These are phyloP conservation scores for Microsporum ferrugineum DNA, from an alignment of 2,329 filamentous ascomycete species.

Conservation along the genomic window DNA sequence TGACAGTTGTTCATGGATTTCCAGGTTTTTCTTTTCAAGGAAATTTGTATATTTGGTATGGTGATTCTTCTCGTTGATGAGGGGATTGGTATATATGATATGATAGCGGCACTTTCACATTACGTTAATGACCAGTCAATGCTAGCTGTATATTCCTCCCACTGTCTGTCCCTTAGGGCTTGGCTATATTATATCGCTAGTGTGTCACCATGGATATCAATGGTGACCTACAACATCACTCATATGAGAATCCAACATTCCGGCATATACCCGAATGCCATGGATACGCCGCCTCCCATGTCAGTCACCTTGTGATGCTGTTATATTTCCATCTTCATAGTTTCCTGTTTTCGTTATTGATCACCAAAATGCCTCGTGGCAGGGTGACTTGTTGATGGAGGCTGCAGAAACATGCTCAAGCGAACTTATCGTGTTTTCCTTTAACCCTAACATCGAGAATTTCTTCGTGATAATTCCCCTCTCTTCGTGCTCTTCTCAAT, in stretches of 20 bases:
- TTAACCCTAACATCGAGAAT: constrained; percentile 81
- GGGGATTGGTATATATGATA: background rate
- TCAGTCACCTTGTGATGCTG: background rate
- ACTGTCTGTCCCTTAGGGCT: background rate
- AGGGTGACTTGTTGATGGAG: background rate
- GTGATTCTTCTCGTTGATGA: background rate
- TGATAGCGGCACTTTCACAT: background rate
- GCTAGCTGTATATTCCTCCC: background rate
- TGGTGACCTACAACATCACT: background rate
- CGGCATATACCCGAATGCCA: background rate
- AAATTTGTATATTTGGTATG: background rate
- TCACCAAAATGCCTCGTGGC: background rate
- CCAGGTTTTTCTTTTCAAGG: background rate
- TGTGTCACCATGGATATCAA: background rate
- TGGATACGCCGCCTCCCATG: background rate
- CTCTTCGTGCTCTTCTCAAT: constrained; percentile 68
- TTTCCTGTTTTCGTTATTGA: background rate
- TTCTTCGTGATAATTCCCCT: constrained; percentile 83
- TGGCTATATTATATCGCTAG: background rate
- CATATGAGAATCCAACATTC: background rate
- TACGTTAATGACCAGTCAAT: background rate
- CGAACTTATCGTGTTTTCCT: constrained; percentile 81
- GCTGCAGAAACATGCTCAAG: constrained; percentile 14
- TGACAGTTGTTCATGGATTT: background rate
- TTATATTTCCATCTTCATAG: background rate